Evolutionary conservation across 495 filamentous ascomycete species (phyloP), one percentile per base, ranked within the genome.

Genomic region (Alectoria sarmentosa): DNA sequence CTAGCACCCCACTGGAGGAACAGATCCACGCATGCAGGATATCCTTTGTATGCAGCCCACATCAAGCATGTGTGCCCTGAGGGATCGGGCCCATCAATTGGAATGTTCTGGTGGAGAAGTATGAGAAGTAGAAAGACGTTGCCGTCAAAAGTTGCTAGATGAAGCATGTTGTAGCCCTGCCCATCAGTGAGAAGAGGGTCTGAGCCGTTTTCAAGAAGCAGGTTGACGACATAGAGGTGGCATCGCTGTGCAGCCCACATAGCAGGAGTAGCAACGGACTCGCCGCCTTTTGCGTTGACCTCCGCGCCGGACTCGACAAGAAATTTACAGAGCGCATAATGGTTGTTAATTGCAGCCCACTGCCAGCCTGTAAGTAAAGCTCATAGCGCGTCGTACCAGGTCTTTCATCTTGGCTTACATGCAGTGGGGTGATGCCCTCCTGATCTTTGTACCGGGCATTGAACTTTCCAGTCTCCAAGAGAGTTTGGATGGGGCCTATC

Each of bases 271-370:
- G 94, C 91, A 41, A 92, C 80, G 39, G 90, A 94, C 70, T 98
- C 92, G 69, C 94, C 94, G 69, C 94, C 94, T 76, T 93, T 93
- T 64, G 88, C 88, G 74, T 98, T 96, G 69, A 97, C 89, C 71
- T 92, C 87, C 72, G 92, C 94, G 67, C 94, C 94, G 61, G 82
- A 81, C 65, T 96, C 88, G 67, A 98, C 82, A 19, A 98, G 85
- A 73, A 94, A 95, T 74, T 94, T 92, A 83, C 93, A 96, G 79
- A 96, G 88, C 63, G 90, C 88, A 76, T 91, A 95, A 74, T 96
- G 93, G 73, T 96, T 96, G 77, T 98, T 97, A 76, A 98, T 97
- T n/a, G 94, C 91, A 21, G 94, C 94, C 94, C 94, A 98, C 93
- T 98, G 75, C 30, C 66, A 62, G 76, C 62, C 54, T 48, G 55